Evolutionary conservation across 2,329 filamentous ascomycete genomes (phyloP), one percentile per base, ranked within the genome.

Genomic region (Ilyonectria robusta): DNA sequence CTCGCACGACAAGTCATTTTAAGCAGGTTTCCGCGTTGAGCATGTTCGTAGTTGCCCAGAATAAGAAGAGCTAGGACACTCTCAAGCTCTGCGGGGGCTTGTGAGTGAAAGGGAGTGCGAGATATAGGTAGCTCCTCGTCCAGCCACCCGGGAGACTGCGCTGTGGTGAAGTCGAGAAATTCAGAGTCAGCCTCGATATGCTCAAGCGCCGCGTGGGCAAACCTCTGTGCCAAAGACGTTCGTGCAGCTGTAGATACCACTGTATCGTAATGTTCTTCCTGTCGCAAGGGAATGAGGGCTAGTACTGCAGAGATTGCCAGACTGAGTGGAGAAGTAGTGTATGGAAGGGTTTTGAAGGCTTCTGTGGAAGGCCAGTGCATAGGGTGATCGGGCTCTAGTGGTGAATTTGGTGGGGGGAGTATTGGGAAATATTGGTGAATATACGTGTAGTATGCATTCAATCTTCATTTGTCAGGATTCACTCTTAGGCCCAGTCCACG

Each of bases 371-470:
- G 10, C 42, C 42, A 46, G 5, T 46, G 42, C n/a, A 46, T 19
- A n/a, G 42, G 42, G 4, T n/a, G n/a, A 46, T 46, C 42, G 42
- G n/a, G n/a, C 21, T 46, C n/a, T 9, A 46, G 7, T 46, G 42
- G 19, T 7, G n/a, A 46, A 21, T 21, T 11, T 21, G 42, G 42
- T 21, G 42, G 42, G 13, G 42, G 42, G 19, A 46, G 42, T 13
- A 46, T 46, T 46, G 42, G 42, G n/a, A 46, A 46, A 21, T 46
- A 46, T 21, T 46, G 42, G n/a, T 46, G 42, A 46, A 46, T 46
- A 46, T 9, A 46, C 6, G 42, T 46, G 42, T 46, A 46, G 19
- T 46, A 46, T 46, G 42, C 42, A 46, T 46, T 46, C 42, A 46
- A 46, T 46, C 42, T 46, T 46, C 2, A 19, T 21, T 46, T 46